These are phyloP conservation scores for Serendipita sp. DNA, from an alignment of 768 basidiomycete genomes.

Conservation along the genomic window DNA sequence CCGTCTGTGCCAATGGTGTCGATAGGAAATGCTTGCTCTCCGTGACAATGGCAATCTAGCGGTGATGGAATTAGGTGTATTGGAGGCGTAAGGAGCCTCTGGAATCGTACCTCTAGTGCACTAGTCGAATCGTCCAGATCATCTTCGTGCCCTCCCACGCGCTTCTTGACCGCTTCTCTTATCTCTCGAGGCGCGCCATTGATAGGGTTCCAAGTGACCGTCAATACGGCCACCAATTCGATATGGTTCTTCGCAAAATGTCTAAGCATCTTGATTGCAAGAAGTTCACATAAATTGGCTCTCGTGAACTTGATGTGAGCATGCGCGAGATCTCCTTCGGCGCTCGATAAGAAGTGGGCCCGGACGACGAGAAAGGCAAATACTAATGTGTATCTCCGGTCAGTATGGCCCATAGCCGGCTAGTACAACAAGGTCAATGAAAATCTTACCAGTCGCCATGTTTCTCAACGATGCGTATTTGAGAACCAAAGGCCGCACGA, in stretches of 20 bases:
- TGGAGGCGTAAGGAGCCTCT: not conserved
- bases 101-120: constrained; percentile 54
- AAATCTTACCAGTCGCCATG: constrained; percentile 29
- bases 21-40: constrained; percentile 71
- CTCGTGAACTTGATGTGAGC: constrained; percentile 53
- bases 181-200: constrained; percentile 55
- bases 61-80: not conserved
- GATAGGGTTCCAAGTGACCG: constrained; percentile 72
- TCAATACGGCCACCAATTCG: constrained; percentile 65
- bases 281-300: constrained; percentile 71
- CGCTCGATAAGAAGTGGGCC: constrained; percentile 58
- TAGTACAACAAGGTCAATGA: not conserved
- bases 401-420: not conserved
- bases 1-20: constrained; percentile 67
- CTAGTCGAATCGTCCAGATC: constrained; percentile 58
- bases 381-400: constrained; percentile 22
- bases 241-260: constrained; percentile 59
- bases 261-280: constrained; percentile 74
- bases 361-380: constrained; percentile 66
- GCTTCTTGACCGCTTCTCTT: constrained; percentile 48
- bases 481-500: constrained; percentile 59
- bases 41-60: constrained; percentile 76
- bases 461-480: constrained; percentile 68
- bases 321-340: constrained; percentile 58
- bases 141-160: constrained; percentile 35